Percentiles rank a stretch among this genome's conserved stretches.
phyloP scores from a whole-genome alignment of 306 rosid species.

The Parietaria judaica region DNA sequence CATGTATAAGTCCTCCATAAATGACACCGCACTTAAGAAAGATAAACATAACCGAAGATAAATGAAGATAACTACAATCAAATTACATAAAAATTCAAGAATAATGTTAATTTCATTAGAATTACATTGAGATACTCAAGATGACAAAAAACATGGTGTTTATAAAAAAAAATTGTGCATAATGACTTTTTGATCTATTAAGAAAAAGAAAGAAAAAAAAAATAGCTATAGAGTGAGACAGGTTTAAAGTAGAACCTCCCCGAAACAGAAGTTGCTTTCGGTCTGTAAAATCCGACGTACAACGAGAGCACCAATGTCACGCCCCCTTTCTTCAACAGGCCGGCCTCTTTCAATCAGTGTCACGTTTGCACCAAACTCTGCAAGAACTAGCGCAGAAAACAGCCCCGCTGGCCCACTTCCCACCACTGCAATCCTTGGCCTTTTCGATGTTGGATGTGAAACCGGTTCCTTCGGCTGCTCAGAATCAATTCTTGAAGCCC shows the following conservation, averaged over 20 bases:
- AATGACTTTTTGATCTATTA: slow-evolving; percentile 1
- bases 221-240: slow-evolving; percentile 23
- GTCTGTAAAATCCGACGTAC: slow-evolving; percentile 58
- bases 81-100: not conserved
- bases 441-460: slow-evolving; percentile 21
- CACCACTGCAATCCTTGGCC: slow-evolving; percentile 73
- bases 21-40: slow-evolving; percentile 24
- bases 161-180: not conserved
- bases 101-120: not conserved
- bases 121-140: not conserved
- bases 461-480: slow-evolving; percentile 19
- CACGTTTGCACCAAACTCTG: slow-evolving; percentile 86
- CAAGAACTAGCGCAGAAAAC: slow-evolving; percentile 83
- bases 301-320: slow-evolving; percentile 80
- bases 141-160: not conserved
- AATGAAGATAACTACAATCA: not conserved
- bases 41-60: slow-evolving; percentile 8
- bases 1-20: slow-evolving; percentile 78
- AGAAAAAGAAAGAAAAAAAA: slow-evolving; percentile 5
- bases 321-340: slow-evolving; percentile 90
- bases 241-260: slow-evolving; percentile 65
- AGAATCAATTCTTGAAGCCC: slow-evolving; percentile 2
- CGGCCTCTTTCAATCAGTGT: slow-evolving; percentile 98
- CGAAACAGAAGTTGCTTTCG: slow-evolving; percentile 96
- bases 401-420: slow-evolving; percentile 97